Percentiles rank a stretch among this genome's conserved stretches.
Conservation (phyloP, 768 basidiomycete genomes). For the Harrya chromipes region DNA sequence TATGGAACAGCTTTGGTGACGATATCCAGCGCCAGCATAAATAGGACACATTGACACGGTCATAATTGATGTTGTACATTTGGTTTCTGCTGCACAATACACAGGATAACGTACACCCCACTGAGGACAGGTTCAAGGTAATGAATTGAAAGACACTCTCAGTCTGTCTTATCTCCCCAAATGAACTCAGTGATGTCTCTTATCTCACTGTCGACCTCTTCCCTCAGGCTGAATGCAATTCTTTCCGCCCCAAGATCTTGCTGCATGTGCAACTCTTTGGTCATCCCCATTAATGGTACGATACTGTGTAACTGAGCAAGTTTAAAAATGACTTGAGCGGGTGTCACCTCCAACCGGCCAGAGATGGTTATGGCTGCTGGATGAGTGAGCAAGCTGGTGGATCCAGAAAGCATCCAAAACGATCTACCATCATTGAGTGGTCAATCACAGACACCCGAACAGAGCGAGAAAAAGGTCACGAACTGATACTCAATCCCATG, state of each 20-base stretch:
- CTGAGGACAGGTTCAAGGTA: background rate
- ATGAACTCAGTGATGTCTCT: conserved; percentile 28
- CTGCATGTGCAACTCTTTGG: conserved; percentile 60
- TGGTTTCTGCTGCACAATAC: conserved; percentile 3
- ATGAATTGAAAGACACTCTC: background rate
- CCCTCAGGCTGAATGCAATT: conserved; percentile 34
- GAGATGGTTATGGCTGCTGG: conserved; percentile 46
- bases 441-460: background rate
- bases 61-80: background rate
- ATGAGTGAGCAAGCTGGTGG: conserved; percentile 56
- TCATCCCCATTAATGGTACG: conserved; percentile 75
- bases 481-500: conserved; percentile 74
- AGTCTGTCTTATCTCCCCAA: conserved; percentile 21
- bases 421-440: conserved; percentile 43
- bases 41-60: background rate
- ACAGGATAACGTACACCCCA: conserved; percentile 4
- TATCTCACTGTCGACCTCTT: conserved; percentile 26
- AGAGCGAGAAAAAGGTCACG: conserved; percentile 7
- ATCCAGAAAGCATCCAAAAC: conserved; percentile 87
- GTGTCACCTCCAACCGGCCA: conserved; percentile 46
- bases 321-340: conserved; percentile 65
- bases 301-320: conserved; percentile 65
- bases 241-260: conserved; percentile 53
- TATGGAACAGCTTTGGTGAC: conserved; percentile 20
- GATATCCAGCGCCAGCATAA: conserved; percentile 13